phyloP scores from a whole-genome alignment of 164 flowering plant genomes.

The Sedum album region DNA sequence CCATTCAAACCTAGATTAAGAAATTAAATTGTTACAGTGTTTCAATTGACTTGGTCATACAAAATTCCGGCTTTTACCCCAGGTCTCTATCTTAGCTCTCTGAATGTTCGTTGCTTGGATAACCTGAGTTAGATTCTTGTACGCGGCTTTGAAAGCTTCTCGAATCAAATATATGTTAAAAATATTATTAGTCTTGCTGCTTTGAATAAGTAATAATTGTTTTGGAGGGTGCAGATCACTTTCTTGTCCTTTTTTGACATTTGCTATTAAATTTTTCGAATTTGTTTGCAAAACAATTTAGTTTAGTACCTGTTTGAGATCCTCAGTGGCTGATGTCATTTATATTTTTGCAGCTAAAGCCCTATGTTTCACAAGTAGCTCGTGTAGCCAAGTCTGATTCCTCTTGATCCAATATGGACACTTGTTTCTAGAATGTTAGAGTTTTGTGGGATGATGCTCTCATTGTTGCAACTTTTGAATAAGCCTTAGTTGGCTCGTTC shows the following conservation, averaged over 20 bases:
- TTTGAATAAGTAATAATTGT: not conserved
- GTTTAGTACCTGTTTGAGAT: not conserved
- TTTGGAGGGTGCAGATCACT: no score
- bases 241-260: no score
- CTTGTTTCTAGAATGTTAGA: not conserved
- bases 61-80: not conserved
- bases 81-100: not conserved
- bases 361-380: slow-evolving; percentile 62
- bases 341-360: slow-evolving; percentile 42
- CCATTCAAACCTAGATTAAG: not conserved
- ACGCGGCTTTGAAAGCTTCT: not conserved
- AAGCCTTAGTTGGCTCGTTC: not conserved
- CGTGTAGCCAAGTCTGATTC: slow-evolving; percentile 33
- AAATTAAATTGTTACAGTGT: no score
- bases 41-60: not conserved
- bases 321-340: not conserved
- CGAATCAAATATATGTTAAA: not conserved
- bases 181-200: not conserved
- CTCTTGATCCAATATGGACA: slow-evolving; percentile 8
- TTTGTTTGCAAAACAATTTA: not conserved
- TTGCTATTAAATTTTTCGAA: no score
- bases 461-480: not conserved
- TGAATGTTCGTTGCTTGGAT: not conserved
- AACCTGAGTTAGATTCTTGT: not conserved
- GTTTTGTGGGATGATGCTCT: not conserved